phyloP scores from a whole-genome alignment of 352 stramenopile species.

The Thraustotheca clavata region DNA sequence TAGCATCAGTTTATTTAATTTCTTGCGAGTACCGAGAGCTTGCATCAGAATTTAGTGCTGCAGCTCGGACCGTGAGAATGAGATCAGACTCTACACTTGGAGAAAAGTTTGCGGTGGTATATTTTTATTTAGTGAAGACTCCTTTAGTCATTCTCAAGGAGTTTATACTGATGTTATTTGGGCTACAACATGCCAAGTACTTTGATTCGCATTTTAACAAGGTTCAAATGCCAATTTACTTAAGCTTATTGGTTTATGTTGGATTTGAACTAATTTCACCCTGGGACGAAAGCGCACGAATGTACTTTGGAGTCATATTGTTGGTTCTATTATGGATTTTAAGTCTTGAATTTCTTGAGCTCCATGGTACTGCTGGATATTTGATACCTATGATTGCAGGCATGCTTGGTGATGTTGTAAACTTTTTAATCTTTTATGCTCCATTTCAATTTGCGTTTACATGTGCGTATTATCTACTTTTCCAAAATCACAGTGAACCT shows the following conservation, averaged over 20 bases:
- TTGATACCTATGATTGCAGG: conserved; percentile 12
- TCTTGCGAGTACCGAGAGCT: no score
- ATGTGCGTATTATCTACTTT: background rate
- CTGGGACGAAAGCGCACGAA: background rate
- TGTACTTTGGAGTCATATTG: background rate
- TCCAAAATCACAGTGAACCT: background rate
- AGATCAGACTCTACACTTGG: background rate
- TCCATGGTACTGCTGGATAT: background rate
- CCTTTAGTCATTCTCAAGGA: background rate
- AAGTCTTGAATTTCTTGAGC: conserved; percentile 4
- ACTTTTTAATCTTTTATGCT: conserved; percentile 4
- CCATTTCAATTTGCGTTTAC: background rate
- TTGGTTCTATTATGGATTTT: background rate
- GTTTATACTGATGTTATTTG: background rate
- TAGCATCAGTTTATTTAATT: no score
- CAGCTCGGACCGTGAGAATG: background rate
- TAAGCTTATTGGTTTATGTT: background rate
- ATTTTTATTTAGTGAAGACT: no score
- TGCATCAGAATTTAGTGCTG: no score
- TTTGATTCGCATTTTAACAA: conserved; percentile 17
- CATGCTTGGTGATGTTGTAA: background rate
- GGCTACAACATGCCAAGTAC: background rate
- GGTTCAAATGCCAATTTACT: background rate
- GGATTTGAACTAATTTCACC: background rate
- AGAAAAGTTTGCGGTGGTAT: background rate